These are phyloP conservation scores for Meyerozyma sp. DNA, from an alignment of 1,139 yeast species.

Conservation along the genomic window DNA sequence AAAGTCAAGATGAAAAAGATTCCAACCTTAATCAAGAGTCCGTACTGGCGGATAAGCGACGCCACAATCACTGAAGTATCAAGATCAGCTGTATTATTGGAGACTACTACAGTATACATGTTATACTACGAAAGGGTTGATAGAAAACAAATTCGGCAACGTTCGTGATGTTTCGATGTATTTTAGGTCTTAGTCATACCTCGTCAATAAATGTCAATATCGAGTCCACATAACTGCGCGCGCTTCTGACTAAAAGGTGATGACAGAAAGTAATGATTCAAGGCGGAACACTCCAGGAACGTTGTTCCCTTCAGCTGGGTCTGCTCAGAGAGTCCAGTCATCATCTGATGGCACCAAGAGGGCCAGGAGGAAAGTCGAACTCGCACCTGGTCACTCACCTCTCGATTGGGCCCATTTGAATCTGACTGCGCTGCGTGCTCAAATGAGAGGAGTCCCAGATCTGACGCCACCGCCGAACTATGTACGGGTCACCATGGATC, in stretches of 20 bases:
- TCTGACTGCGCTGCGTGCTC: slow-evolving; percentile 22
- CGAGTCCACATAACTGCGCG: not conserved
- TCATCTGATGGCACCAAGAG: slow-evolving; percentile 4
- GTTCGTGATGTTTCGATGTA: not conserved
- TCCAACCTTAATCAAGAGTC: slow-evolving; percentile 49
- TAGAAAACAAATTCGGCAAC: slow-evolving; percentile 11
- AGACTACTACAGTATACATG: slow-evolving; percentile 75
- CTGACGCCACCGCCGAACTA: slow-evolving; percentile 39
- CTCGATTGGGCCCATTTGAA: slow-evolving; percentile 77
- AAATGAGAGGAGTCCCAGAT: slow-evolving; percentile 36
- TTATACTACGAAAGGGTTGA: slow-evolving; percentile 67
- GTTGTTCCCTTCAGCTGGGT: slow-evolving; percentile 34
- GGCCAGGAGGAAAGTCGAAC: slow-evolving; percentile 49
- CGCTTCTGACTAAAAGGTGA: not conserved
- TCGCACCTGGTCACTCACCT: slow-evolving; percentile 80
- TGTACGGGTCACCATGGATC: slow-evolving; percentile 52
- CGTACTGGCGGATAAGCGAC: slow-evolving; percentile 89
- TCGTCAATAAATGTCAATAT: not conserved
- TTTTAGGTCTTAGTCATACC: not conserved
- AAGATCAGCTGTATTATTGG: slow-evolving; percentile 56
- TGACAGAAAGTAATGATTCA: not conserved
- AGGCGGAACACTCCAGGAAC: not conserved
- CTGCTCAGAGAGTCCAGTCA: slow-evolving; percentile 32
- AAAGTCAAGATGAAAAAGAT: slow-evolving; percentile 45
- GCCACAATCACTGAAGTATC: slow-evolving; percentile 60